phyloP scores from a whole-genome alignment of 2,329 filamentous ascomycete genomes.

The Alternaria longipes region DNA sequence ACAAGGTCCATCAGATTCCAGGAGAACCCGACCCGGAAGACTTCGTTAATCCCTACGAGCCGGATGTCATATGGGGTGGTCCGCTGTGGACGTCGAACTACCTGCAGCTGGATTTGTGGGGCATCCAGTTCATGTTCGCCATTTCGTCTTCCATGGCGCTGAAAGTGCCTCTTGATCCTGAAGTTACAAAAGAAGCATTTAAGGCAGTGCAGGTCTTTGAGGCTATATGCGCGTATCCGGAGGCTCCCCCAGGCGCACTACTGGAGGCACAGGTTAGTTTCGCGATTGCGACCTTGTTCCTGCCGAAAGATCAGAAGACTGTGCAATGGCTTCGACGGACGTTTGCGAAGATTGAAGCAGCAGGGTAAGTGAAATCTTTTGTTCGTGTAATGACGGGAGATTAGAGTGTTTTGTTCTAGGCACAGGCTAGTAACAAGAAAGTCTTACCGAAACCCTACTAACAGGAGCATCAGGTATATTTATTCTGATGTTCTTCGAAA shows the following conservation, averaged over 20 bases:
- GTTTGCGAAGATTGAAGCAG: conserved; percentile 78
- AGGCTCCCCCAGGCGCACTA: conserved; percentile 73
- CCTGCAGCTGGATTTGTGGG: conserved; percentile 78
- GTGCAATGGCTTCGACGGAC: conserved; percentile 82
- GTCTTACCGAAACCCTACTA: conserved; percentile 7
- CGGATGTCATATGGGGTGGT: conserved; percentile 71
- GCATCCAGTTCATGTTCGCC: conserved; percentile 81
- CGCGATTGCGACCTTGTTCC: conserved; percentile 77
- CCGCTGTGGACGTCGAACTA: conserved; percentile 79
- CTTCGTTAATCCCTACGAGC: conserved; percentile 77
- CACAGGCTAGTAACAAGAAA: background rate
- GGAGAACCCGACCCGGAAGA: conserved; percentile 67
- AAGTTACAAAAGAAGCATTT: conserved; percentile 70
- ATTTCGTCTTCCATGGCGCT: conserved; percentile 72
- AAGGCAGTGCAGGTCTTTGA: conserved; percentile 82
- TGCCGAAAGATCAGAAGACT: conserved; percentile 78
- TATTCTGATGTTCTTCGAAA: conserved; percentile 77
- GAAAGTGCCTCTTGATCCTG: conserved; percentile 60
- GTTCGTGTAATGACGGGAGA: background rate
- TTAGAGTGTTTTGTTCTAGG: background rate
- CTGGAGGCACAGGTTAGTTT: conserved; percentile 79
- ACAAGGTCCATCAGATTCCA: conserved; percentile 71
- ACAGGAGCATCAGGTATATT: conserved; percentile 71
- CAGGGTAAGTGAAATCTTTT: conserved; percentile 69
- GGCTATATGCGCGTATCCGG: conserved; percentile 75